Evolutionary conservation across 495 filamentous ascomycete species (phyloP), one percentile per base, ranked within the genome.

Genomic region (Podospora pseudocomata): DNA sequence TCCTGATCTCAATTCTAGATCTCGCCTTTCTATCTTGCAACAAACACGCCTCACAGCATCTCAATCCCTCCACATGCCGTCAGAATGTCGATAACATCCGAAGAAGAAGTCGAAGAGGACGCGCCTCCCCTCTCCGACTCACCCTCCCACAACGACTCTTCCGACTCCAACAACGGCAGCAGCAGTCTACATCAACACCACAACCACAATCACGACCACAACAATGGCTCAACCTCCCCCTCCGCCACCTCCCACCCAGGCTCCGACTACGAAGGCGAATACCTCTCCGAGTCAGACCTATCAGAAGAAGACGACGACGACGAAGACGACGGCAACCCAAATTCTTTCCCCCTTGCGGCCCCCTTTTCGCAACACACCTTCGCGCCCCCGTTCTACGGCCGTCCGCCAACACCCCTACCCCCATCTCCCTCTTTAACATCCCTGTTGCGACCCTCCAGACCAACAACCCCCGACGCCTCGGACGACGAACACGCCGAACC

Each of bases 371-470:
- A 81, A 23, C 85, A 84, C 76, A 87, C 88, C 70, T 94, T 95
- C 77, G 91, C 91, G 44, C 92, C 92, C 27, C 92, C 92, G 15
- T 96, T 94, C 82, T 96, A 96, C 80, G 92, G 92, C 71, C 86
- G 91, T 13, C 92, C 92, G 19, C 92, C 92, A 0, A 94, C 92
- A 4, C 95, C 95, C 4, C 81, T 99, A 7, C 95, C 95, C 0
- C 95, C 95, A 0, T 97, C 94, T 2, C 95, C 95, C 1, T 97
- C 92, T 1, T 77, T 99, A 64, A 98, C 95, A n/a, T 96, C 92
- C 0, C 86, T 99, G n/a, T 87, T 98, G 5, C 89, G 94, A 65
- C 92, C 94, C 9, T 94, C 92, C 19, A 85, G 95, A 23, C 94
- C 94, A 0, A 95, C 91, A 0, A 98, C 95, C 0, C 94, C 95